Evolutionary conservation across 441 rosid genomes (phyloP).

Genomic region (Corymbia calophylla): DNA sequence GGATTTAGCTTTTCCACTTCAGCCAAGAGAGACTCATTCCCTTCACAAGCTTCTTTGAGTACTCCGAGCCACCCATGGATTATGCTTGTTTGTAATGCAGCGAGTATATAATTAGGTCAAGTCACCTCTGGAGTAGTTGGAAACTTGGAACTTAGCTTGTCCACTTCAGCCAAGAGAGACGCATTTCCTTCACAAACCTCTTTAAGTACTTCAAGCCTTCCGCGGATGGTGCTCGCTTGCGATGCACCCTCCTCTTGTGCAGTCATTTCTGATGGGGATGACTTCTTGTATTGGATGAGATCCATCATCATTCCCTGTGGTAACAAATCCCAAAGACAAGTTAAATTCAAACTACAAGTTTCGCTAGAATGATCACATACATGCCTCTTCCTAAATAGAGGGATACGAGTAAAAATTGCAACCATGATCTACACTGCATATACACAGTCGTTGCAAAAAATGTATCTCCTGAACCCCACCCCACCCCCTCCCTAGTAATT

Average conservation of each 20-base stretch:
- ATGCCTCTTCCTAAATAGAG: neutral
- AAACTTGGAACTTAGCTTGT: constrained; percentile 38
- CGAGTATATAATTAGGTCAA: neutral
- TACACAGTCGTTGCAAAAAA: neutral
- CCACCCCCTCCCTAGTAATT: neutral
- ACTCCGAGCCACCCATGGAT: constrained; percentile 27
- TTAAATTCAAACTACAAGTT: neutral
- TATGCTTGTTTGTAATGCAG: neutral
- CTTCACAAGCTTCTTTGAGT: constrained; percentile 55
- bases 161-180: constrained; percentile 42
- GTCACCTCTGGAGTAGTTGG: neutral
- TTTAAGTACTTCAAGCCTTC: constrained; percentile 37
- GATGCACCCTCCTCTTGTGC: constrained; percentile 13
- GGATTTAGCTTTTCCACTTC: constrained; percentile 51
- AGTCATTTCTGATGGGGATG: constrained; percentile 3
- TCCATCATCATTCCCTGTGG: constrained; percentile 65
- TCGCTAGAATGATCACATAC: neutral
- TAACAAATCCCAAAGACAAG: neutral
- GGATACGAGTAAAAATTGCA: neutral
- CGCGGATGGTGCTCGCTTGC: constrained; percentile 4
- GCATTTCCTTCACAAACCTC: constrained; percentile 64
- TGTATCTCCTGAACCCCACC: neutral
- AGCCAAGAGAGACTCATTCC: constrained; percentile 37
- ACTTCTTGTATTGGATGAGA: constrained; percentile 33
- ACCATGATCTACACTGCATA: neutral